Evolutionary conservation across 2,329 filamentous ascomycete species (phyloP).

Genomic region (Fusarium pseudograminearum): DNA sequence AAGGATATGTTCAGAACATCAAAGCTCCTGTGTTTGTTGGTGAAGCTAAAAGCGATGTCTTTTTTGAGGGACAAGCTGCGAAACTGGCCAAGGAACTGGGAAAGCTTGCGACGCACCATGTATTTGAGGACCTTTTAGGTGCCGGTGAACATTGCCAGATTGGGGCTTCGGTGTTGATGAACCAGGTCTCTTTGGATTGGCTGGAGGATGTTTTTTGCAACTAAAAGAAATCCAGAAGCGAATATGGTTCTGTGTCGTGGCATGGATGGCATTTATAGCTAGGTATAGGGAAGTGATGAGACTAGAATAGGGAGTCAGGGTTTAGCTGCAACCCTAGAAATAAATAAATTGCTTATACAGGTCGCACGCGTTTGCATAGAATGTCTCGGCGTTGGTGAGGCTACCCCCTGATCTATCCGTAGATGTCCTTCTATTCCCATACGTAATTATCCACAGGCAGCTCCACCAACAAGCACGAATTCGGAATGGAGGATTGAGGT

Average conservation of each 20-base stretch:
- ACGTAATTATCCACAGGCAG: too few relatives aligned
- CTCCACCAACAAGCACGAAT: too few relatives aligned
- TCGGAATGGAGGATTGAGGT: too few relatives aligned
- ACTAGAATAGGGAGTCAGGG: rapidly evolving
- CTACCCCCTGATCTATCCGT: too few relatives aligned
- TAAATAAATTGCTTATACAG: too few relatives aligned
- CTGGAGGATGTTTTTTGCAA: slow-evolving; percentile 13
- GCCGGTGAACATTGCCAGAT: slow-evolving; percentile 19
- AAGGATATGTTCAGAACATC: slow-evolving; percentile 32
- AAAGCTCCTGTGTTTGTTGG: slow-evolving; percentile 40
- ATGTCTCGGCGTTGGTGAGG: too few relatives aligned
- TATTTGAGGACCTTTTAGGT: slow-evolving; percentile 1
- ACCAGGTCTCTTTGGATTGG: slow-evolving; percentile 24
- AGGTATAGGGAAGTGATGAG: rapidly evolving
- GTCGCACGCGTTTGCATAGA: rapidly evolving
- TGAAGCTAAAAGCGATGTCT: slow-evolving; percentile 27
- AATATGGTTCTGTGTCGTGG: neutral
- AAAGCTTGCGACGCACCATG: neutral
- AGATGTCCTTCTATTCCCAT: too few relatives aligned
- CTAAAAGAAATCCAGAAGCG: neutral
- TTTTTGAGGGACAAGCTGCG: slow-evolving; percentile 15
- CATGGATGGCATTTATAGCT: rapidly evolving
- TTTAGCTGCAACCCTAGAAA: rapidly evolving
- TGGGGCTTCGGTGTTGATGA: slow-evolving; percentile 17
- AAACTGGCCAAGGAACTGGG: slow-evolving; percentile 9